phyloP scores from a whole-genome alignment of 495 filamentous ascomycete genomes.

The Hypoxylon trugodes region DNA sequence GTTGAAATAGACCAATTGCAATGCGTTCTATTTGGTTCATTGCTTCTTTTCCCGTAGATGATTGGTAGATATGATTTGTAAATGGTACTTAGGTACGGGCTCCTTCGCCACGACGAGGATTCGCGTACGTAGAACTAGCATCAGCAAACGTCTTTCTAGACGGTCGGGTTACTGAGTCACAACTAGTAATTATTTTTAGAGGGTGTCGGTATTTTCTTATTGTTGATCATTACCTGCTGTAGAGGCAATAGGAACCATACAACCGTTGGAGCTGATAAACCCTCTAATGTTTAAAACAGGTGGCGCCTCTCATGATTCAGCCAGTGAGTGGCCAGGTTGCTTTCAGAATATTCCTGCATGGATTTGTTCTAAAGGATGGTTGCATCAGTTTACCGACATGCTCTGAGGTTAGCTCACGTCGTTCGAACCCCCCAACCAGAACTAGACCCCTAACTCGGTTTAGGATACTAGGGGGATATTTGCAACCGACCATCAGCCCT shows the following conservation, averaged over 20 bases:
- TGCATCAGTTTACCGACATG: background rate
- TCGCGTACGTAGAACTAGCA: background rate
- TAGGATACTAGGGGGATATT: background rate
- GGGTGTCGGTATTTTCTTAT: background rate
- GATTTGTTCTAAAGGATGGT: background rate
- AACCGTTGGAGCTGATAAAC: slow-evolving; percentile 4
- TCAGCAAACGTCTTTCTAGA: background rate
- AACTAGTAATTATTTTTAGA: background rate
- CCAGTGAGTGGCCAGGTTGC: background rate
- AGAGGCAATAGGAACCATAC: slow-evolving; percentile 2
- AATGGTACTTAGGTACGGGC: too few relatives aligned
- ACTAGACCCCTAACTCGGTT: background rate
- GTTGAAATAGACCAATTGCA: too few relatives aligned
- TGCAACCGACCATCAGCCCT: background rate
- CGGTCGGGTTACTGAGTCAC: background rate
- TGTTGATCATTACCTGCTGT: slow-evolving; percentile 1
- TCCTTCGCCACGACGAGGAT: background rate
- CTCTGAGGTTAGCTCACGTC: background rate
- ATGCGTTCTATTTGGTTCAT: too few relatives aligned
- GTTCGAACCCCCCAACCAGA: background rate
- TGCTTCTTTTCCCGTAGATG: too few relatives aligned
- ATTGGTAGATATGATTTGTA: too few relatives aligned
- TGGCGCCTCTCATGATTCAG: background rate
- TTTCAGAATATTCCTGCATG: background rate
- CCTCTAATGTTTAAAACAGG: background rate